A percentile compares a stretch with the other conserved stretches of the same genome.
phyloP scores from a whole-genome alignment of 163 green algal species.

The Scenedesmus sp. region DNA sequence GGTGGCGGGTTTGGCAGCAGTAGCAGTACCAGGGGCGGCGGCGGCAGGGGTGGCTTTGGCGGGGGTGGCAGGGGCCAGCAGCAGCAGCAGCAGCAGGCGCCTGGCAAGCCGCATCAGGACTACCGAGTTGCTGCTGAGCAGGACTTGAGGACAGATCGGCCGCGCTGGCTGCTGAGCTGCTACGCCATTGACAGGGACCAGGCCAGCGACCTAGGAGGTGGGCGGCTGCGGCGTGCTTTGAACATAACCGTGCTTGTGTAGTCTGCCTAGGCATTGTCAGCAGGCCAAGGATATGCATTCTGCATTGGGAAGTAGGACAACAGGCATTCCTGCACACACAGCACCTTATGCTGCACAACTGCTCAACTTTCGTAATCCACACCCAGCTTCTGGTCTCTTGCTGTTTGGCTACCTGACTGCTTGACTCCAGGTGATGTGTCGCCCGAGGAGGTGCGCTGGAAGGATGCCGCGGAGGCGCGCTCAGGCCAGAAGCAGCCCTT shows the following conservation, averaged over 20 bases:
- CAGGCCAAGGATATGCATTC: too few relatives aligned
- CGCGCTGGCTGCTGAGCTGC: slow-evolving; percentile 41
- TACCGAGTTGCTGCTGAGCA: slow-evolving; percentile 6
- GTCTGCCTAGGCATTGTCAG: too few relatives aligned
- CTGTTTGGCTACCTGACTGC: not conserved
- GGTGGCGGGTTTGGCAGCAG: not conserved
- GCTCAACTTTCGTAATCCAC: not conserved
- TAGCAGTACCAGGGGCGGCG: not conserved
- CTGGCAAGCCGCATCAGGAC: slow-evolving; percentile 4
- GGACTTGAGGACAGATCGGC: slow-evolving; percentile 39
- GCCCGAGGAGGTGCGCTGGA: slow-evolving; percentile 35
- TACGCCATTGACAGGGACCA: slow-evolving; percentile 46
- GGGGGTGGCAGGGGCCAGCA: not conserved
- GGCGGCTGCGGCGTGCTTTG: not conserved
- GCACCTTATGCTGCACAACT: not conserved
- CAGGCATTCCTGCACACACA: too few relatives aligned
- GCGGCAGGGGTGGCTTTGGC: slow-evolving; percentile 1
- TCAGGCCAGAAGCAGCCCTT: not conserved
- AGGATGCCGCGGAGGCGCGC: slow-evolving; percentile 13
- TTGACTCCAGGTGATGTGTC: slow-evolving; percentile 32
- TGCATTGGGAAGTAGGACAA: too few relatives aligned
- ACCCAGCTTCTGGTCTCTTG: too few relatives aligned
- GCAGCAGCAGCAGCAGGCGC: slow-evolving; percentile 14
- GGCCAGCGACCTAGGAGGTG: slow-evolving; percentile 9
- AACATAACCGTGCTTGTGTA: too few relatives aligned